Conservation (phyloP, 2,329 filamentous ascomycete species). For the Diaporthe vaccinii region DNA sequence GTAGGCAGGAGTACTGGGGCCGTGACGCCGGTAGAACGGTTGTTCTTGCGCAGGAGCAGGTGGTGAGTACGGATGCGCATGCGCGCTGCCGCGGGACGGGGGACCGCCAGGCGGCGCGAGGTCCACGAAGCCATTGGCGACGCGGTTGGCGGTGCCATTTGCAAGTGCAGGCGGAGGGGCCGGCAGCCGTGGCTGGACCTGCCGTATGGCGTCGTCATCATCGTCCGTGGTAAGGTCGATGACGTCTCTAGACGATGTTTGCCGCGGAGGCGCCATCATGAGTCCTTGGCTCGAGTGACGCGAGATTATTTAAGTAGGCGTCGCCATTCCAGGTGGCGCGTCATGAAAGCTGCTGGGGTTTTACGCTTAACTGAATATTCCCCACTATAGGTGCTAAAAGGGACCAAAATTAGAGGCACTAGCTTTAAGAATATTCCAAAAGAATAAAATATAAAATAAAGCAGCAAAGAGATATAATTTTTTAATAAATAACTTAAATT, state of each 20-base stretch:
- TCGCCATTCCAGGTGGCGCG: neutral
- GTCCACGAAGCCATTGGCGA: no score
- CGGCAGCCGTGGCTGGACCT: neutral
- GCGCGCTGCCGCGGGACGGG: neutral
- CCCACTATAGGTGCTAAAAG: no score
- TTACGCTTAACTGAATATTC: constrained; percentile 19
- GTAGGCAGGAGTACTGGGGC: neutral
- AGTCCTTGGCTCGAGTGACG: neutral
- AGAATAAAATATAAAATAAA: neutral
- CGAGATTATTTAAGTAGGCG: constrained; percentile 18
- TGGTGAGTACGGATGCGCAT: neutral
- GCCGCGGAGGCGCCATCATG: constrained; percentile 2
- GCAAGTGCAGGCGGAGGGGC: no score
- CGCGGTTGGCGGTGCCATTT: neutral
- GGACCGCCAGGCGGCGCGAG: neutral
- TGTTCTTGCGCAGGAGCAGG: neutral
- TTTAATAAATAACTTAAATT: neutral
- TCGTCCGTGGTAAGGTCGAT: constrained; percentile 49
- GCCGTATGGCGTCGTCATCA: constrained; percentile 24
- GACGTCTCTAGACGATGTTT: constrained; percentile 35
- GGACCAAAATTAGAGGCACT: neutral
- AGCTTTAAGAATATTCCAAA: neutral
- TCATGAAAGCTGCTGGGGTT: neutral
- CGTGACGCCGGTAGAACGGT: neutral
- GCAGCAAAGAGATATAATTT: no score